Evolutionary conservation across 495 filamentous ascomycete genomes (phyloP), one percentile per base, ranked within the genome.

Genomic region (Letharia lupina): DNA sequence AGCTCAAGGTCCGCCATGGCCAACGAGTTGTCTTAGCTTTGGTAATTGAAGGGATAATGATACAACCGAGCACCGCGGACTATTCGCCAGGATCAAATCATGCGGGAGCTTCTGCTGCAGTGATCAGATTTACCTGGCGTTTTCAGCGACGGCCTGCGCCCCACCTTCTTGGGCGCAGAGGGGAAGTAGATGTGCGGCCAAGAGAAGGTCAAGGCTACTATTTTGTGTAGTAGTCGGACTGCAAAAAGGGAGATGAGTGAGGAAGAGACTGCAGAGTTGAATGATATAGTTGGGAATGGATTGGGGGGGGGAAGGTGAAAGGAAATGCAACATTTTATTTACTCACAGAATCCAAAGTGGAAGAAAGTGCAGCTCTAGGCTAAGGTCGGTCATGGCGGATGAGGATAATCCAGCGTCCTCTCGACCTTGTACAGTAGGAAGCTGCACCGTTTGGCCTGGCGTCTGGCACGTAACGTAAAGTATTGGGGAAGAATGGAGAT

Each of bases 1-100:
- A 75, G 74, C 66, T 75, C 81, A 70, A 91, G 77, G 68, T 83
- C 79, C 70, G 75, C 81, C 84, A 86, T 86, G 20, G 52, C 60
- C 54, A 57, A 15, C 33, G 16, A 37, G 10, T 1, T 37, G 5
- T n/a, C 7, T n/a, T 18, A 37, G 33, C 15, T 57, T 37, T 10
- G 16, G 15, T 5, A 6, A 2, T 0, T 37, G 54, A 37, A 37
- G 54, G 54, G n/a, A 31, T 0, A 28, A 13, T 15, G 50, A 54
- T 33, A 15, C 12, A 8, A 13, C 15, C 12, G 15, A 35, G 47
- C 8, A 12, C 31, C 31, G 18, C 28, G 52, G 15, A 56, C 48
- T 13, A 13, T 31, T 56, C 28, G 52, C 52, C 23, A 11, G 54
- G 15, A 57, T 57, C 33, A 57, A 16, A 37, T 37, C 16, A 10